Evolutionary conservation across 2,329 filamentous ascomycete species (phyloP), one percentile per base, ranked within the genome.

Genomic region (Trichoderma endophyticum): DNA sequence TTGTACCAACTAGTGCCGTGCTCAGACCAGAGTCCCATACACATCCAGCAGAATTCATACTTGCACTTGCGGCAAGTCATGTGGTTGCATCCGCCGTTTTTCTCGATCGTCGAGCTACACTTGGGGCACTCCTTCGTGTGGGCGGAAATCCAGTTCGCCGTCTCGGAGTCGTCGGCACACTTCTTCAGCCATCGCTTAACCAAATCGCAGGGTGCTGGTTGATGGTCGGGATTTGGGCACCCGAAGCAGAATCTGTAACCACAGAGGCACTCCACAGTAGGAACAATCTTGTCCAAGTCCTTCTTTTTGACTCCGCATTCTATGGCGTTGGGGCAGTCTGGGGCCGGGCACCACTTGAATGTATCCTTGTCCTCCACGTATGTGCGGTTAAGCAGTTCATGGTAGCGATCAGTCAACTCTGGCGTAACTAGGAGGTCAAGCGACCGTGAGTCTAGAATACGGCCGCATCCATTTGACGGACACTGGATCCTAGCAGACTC

Each of bases 1-100:
- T 97, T 99, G 86, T 99, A 99, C 96, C 96, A 99, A 83, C 94
- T 97, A 4, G 95, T 99, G 74, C 96, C 96, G 80, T 99, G 96
- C 82, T 99, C 96, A 1, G 94, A 97, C 96, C 96, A 99, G 1
- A 97, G 86, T 0, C 96, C 96, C 96, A 99, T 99, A 79, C 96
- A 99, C 93, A 99, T 98, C 96, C 96, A 99, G 84, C 96, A 99
- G 79, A 99, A 98, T 79, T 98, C 95, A 79, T 98, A 91, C 78
- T 94, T 94, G 84, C 95, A 98, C 82, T 98, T 98, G 71, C 95
- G 87, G 80, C 95, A 98, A 0, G 95, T 98, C 95, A 98, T 98
- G 81, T 98, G 95, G 83, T 98, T 98, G 84, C 95, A 98, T 4
- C 95, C 95, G 67, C 95, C 95, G 76, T 99, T 99, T 88, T 99